phyloP scores from a whole-genome alignment of 805 yeast species.

The Saccharomyces eubayanus region DNA sequence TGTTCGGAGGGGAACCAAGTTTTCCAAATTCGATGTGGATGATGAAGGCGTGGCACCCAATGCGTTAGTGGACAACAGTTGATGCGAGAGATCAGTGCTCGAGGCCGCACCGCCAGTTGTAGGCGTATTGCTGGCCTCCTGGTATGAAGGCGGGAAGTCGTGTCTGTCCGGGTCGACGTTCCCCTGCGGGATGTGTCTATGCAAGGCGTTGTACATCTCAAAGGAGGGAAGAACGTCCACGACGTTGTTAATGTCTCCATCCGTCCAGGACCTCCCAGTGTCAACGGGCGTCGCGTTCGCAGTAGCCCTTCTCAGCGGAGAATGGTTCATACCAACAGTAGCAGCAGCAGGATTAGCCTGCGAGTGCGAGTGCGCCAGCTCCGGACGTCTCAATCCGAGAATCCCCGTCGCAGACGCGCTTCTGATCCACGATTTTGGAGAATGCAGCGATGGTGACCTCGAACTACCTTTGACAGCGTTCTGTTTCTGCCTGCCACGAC shows the following conservation, averaged over 20 bases:
- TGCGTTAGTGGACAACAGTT: not conserved
- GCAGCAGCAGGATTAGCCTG: not conserved
- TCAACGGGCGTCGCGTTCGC: not conserved
- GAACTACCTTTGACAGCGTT: not conserved
- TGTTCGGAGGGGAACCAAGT: not conserved
- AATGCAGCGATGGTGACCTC: not conserved
- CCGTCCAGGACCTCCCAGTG: not conserved
- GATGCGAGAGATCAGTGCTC: not conserved
- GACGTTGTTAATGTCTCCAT: conserved; percentile 3
- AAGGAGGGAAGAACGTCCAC: conserved; percentile 23
- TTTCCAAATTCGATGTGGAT: not conserved
- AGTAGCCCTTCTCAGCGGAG: not conserved
- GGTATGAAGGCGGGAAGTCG: conserved; percentile 14
- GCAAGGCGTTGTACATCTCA: conserved; percentile 23
- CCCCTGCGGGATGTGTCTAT: conserved; percentile 21
- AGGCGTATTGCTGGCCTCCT: conserved; percentile 1
- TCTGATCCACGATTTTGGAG: not conserved
- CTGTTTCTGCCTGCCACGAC: not conserved
- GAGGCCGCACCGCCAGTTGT: not conserved
- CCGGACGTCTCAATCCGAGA: not conserved
- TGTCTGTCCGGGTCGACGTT: conserved; percentile 14
- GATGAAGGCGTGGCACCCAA: not conserved
- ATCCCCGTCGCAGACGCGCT: not conserved
- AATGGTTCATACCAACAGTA: not conserved
- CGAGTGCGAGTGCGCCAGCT: not conserved